Base-by-base conservation (phyloP, 2,329 filamentous ascomycete species). In the Aspergillus sp. region DNA sequence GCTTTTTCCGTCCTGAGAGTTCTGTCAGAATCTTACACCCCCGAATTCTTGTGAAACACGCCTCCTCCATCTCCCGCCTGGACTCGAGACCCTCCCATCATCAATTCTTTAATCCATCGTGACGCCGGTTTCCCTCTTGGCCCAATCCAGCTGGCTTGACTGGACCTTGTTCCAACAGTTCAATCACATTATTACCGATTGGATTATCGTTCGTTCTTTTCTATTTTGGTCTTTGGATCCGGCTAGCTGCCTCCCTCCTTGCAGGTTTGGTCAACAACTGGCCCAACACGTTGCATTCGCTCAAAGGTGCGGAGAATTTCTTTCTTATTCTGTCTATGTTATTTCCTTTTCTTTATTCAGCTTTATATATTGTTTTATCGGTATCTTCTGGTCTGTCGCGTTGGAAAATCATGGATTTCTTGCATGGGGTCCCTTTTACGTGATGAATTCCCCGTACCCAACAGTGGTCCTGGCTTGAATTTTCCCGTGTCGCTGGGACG, bases 251-350 rank as follows among this genome's bases (percentile, higher is more conserved):
- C 44, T 34, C 34, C 50, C 56, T 60, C 59, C 59, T 61, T 61
- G 59, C 59, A 61, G 59, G 17, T 53, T 43, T 36, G 48, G 50
- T 43, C 48, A 45, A 43, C 50, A 9, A 11, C 34, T 16, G 3
- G 51, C 53, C 52, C 55, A 56, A 60, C 54, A 55, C 59, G 54
- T 58, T 58, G 52, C 47, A 45, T 54, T 44, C 14, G 14, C 16
- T 17, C 34, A 38, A 38, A 60, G 55, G 59, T 60, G 49, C 52
- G 56, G 34, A 51, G 45, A 46, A 29, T 47, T 43, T 19, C 34
- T 17, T 46, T 42, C 38, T 50, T 25, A 14, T 47, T 32, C 32
- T 46, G 42, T 20, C 31, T 23, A 25, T 45, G 13, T 47, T 23
- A 34, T 50, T 44, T 38, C n/a, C 17, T 42, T 31, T 41, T 36